A percentile compares a stretch with the other conserved stretches of the same genome.
Conservation (phyloP, 169 alveolate species). For the Plasmodium reichenowi region DNA sequence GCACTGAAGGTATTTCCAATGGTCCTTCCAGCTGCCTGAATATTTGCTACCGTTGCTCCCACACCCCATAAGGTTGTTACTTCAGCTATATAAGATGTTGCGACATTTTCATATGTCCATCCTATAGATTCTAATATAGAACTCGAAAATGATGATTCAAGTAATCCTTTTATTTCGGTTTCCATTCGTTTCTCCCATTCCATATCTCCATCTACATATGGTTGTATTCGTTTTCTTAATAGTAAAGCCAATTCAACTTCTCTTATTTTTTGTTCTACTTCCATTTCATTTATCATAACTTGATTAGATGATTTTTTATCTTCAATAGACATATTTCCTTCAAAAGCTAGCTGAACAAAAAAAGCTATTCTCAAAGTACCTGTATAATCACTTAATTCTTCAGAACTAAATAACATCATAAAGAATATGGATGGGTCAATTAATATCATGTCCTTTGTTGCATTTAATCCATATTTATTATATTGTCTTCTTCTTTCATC, state of each 20-base stretch:
- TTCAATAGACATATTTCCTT: slow-evolving; percentile 25
- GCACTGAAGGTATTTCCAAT: slow-evolving; percentile 29
- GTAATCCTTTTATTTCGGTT: slow-evolving; percentile 30
- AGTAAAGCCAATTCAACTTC: slow-evolving; percentile 80
- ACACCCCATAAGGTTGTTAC: slow-evolving; percentile 84
- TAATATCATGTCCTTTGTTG: slow-evolving; percentile 65
- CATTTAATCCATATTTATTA: slow-evolving; percentile 78
- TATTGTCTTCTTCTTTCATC: slow-evolving; percentile 77
- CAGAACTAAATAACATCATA: slow-evolving; percentile 84
- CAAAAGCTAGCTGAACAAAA: slow-evolving; percentile 36
- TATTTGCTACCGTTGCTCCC: slow-evolving; percentile 81
- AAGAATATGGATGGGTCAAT: slow-evolving; percentile 80
- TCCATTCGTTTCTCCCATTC: slow-evolving; percentile 59
- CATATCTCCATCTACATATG: slow-evolving; percentile 56
- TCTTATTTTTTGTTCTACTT: slow-evolving; percentile 79
- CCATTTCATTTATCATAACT: slow-evolving; percentile 53
- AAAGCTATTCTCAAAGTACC: slow-evolving; percentile 81
- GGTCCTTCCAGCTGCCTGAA: slow-evolving; percentile 82
- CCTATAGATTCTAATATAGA: slow-evolving; percentile 84
- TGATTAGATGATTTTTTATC: slow-evolving; percentile 13
- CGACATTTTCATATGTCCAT: slow-evolving; percentile 84
- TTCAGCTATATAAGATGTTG: slow-evolving; percentile 81
- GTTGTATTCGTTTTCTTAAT: slow-evolving; percentile 74
- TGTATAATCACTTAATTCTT: slow-evolving; percentile 79
- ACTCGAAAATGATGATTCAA: slow-evolving; percentile 79